Conservation (phyloP, 176 grass and related monocot genomes). For the Aegilops umbellulata region DNA sequence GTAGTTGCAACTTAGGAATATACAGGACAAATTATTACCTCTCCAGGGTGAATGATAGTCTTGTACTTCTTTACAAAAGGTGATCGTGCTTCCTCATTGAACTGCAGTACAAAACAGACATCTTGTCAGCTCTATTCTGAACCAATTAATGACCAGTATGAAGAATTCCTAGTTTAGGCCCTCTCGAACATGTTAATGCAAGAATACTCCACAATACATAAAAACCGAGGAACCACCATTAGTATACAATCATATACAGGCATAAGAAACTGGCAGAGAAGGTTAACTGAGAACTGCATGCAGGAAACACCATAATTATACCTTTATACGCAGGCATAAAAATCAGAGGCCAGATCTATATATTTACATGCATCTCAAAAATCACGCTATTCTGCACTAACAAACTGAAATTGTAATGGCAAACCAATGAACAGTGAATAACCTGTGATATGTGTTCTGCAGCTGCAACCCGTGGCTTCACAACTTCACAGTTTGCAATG, state of each 20-base stretch:
- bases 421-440: slow-evolving; percentile 22
- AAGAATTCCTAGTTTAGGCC: background rate
- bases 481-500: slow-evolving; percentile 85
- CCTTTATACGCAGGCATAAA: background rate
- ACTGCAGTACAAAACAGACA: slow-evolving; percentile 40
- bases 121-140: background rate
- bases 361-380: background rate
- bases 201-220: background rate
- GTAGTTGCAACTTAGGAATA: background rate
- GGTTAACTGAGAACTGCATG: background rate
- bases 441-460: slow-evolving; percentile 92
- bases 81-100: slow-evolving; percentile 82
- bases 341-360: background rate
- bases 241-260: background rate
- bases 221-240: background rate
- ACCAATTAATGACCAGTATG: background rate
- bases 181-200: background rate
- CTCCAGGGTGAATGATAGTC: slow-evolving; percentile 98
- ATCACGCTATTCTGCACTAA: background rate
- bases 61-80: slow-evolving; percentile 94
- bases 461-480: slow-evolving; percentile 78
- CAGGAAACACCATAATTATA: background rate
- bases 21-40: slow-evolving; percentile 46
- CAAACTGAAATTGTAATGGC: background rate
- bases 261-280: background rate